Conservation (phyloP, 2,329 filamentous ascomycete genomes). For the Phoma sp. region DNA sequence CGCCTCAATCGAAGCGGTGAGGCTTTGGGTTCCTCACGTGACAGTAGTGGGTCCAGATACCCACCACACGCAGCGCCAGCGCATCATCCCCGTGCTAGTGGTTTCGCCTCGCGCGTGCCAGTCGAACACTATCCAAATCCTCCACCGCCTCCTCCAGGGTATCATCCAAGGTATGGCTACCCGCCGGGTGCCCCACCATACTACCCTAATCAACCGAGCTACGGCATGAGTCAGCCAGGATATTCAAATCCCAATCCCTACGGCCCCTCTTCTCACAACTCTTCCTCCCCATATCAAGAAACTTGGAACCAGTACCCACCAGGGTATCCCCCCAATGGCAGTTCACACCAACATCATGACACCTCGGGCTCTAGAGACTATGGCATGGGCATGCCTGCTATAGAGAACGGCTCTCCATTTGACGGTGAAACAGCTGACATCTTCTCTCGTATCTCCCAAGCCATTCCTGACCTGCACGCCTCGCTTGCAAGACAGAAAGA, state of each 20-base stretch:
- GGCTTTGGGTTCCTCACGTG: constrained; percentile 20
- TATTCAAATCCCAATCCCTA: constrained; percentile 43
- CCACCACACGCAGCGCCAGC: constrained; percentile 36
- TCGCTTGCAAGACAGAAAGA: constrained; percentile 56
- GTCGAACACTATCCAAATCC: constrained; percentile 53
- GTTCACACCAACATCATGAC: constrained; percentile 46
- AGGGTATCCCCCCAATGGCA: constrained; percentile 44
- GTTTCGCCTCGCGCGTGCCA: constrained; percentile 46
- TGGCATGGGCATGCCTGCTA: constrained; percentile 32
- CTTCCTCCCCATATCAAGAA: constrained; percentile 47
- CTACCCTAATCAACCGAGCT: constrained; percentile 42
- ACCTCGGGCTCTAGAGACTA: constrained; percentile 46
- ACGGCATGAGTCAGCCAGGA: constrained; percentile 44
- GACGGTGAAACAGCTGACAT: constrained; percentile 47
- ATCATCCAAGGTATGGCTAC: constrained; percentile 46
- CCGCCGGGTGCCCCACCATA: constrained; percentile 44
- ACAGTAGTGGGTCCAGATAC: constrained; percentile 22
- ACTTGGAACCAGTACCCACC: constrained; percentile 45
- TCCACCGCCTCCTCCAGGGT: constrained; percentile 73
- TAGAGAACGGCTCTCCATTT: constrained; percentile 42
- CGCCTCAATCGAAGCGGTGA: constrained; percentile 38
- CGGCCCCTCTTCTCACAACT: constrained; percentile 44
- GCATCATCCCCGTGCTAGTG: constrained; percentile 33
- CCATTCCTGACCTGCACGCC: constrained; percentile 48
- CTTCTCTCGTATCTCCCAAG: constrained; percentile 48